Base-by-base conservation (phyloP, 495 filamentous ascomycete genomes). In the Hamigera avellanea region DNA sequence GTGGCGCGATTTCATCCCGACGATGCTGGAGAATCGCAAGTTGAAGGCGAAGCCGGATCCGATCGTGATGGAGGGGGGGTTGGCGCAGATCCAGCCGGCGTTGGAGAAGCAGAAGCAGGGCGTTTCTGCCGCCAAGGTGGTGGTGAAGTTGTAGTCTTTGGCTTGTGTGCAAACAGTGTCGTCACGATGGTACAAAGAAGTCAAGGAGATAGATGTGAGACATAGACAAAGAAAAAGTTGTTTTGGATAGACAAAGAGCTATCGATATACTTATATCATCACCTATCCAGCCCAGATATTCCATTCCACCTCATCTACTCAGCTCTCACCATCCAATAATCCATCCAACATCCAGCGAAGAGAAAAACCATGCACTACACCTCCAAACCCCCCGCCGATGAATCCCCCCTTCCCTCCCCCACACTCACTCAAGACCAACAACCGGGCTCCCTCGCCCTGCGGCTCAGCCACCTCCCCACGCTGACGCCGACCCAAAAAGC, bases 121-220 rank as follows among this genome's bases (percentile, higher is more conserved):
- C n/a, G 51, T 54, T n/a, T 53, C 49, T 32, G 56, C 56, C 7
- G 36, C 39, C 15, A 61, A 61, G 37, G 33, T 61, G 32, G 40
- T 42, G 9, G 40, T 42, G 25, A 35, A 41, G 35, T 18, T 40
- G 30, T 17, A 12, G 10, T 16, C 8, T 7, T 6, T 6, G 6
- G 6, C 6, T 26, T 6, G 12, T 6, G 25, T 26, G 27, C 5
- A 30, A n/a, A 12, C 5, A 30, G n/a, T 30, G 25, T 26, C 12
- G 25, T 26, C 25, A n/a, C 5, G 10, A 30, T 30, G 27, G 10
- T 30, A 5, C 27, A 30, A 30, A 12, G 6, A 26, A 26, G 25
- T 26, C 12, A 12, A 30, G 14, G n/a, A 4, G 27, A 30, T 30
- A 3, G 14, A n/a, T 30, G 27, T 30, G 27, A n/a, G 4, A 6